A percentile compares a stretch with the other conserved stretches of the same genome.
Conservation (phyloP, 306 rosid species). For the Comarum palustre region DNA sequence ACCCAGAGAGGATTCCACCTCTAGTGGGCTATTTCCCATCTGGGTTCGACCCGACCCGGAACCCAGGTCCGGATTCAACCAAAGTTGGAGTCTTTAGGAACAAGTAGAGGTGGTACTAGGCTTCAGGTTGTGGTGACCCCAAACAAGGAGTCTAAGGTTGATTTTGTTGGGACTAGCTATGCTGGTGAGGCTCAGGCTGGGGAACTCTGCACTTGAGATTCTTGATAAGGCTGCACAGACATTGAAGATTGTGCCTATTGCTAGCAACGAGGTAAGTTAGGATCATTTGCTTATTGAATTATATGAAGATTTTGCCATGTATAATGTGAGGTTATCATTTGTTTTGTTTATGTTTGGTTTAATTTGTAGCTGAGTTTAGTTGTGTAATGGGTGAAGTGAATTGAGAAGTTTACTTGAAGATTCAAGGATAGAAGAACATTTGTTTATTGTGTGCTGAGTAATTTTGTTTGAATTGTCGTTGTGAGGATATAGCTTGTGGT, state of each 20-base stretch:
- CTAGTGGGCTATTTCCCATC: constrained; percentile 76
- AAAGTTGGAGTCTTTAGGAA: constrained; percentile 42
- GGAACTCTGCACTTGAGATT: constrained; percentile 59
- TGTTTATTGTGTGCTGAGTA: neutral
- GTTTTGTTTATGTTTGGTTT: neutral
- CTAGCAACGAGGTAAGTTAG: constrained; percentile 59
- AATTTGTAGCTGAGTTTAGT: neutral
- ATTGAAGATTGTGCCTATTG: constrained; percentile 60
- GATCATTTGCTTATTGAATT: neutral
- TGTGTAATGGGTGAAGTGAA: neutral
- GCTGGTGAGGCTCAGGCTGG: constrained; percentile 70
- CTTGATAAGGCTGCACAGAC: constrained; percentile 64
- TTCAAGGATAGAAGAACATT: neutral
- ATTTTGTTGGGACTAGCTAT: constrained; percentile 77
- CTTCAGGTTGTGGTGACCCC: constrained; percentile 73
- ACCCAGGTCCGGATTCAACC: constrained; percentile 11
- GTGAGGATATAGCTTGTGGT: neutral
- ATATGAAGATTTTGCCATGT: neutral
- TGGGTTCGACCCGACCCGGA: constrained; percentile 54
- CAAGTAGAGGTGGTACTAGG: constrained; percentile 45
- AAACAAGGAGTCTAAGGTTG: constrained; percentile 42
- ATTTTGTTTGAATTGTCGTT: neutral
- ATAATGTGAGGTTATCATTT: neutral
- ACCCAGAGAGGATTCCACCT: constrained; percentile 51
- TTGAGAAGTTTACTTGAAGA: neutral